Conservation (phyloP, 352 stramenopile species). For the Phytophthora niederhauseri region DNA sequence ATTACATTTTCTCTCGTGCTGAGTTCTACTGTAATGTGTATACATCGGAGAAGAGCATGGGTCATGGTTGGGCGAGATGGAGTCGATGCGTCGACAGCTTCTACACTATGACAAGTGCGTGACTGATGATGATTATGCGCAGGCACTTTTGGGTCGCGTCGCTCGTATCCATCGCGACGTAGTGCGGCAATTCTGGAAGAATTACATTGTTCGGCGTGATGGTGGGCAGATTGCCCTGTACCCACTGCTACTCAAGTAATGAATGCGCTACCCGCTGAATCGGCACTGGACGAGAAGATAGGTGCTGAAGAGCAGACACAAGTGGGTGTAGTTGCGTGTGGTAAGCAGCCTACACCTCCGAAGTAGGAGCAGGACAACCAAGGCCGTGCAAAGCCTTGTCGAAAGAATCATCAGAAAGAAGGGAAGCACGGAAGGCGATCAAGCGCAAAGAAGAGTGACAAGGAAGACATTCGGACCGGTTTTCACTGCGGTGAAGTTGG, state of each 20-base stretch:
- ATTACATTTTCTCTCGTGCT: conserved; percentile 13
- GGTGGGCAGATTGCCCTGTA: not conserved
- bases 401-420: not conserved
- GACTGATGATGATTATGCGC: conserved; percentile 10
- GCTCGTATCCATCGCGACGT: conserved; percentile 14
- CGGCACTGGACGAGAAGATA: conserved; percentile 10
- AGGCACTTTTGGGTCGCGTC: conserved; percentile 10
- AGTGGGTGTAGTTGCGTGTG: conserved; percentile 11
- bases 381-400: conserved; percentile 4
- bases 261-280: not conserved
- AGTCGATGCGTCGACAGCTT: conserved; percentile 6
- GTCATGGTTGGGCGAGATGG: conserved; percentile 15
- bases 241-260: conserved; percentile 5
- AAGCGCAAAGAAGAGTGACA: not conserved
- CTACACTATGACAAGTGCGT: conserved; percentile 15
- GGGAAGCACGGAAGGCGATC: not conserved
- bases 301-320: conserved; percentile 6
- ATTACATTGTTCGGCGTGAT: conserved; percentile 19
- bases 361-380: conserved; percentile 3
- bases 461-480: not conserved
- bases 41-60: conserved; percentile 12
- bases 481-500: conserved; percentile 17
- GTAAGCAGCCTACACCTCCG: not conserved
- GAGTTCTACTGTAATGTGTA: conserved; percentile 19
- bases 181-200: conserved; percentile 13